Evolutionary conservation across 2,329 filamentous ascomycete genomes (phyloP).

Genomic region (Aspergillus pseudoglaucus): DNA sequence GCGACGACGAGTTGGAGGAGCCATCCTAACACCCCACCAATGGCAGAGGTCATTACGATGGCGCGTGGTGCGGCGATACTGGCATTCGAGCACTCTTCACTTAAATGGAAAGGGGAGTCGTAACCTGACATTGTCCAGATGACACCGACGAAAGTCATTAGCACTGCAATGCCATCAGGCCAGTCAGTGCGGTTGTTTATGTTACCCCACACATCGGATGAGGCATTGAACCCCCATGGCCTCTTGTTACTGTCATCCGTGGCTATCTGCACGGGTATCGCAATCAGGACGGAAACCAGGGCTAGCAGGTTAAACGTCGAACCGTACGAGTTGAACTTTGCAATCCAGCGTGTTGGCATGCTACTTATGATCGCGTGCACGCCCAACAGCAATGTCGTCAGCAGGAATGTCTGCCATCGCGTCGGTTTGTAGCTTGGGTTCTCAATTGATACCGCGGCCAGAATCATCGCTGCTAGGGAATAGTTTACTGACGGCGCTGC

Average conservation of each 20-base stretch:
- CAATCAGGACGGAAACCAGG: conserved; percentile 59
- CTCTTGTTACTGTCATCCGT: conserved; percentile 36
- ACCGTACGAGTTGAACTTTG: conserved; percentile 62
- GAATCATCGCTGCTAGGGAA: conserved; percentile 61
- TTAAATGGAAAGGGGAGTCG: conserved; percentile 65
- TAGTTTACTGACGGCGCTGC: conserved; percentile 63
- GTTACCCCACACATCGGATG: conserved; percentile 56
- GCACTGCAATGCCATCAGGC: conserved; percentile 59
- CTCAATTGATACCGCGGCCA: conserved; percentile 62
- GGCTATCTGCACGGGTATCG: conserved; percentile 58
- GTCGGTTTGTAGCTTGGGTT: conserved; percentile 60
- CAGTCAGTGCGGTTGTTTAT: conserved; percentile 63
- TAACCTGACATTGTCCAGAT: conserved; percentile 66
- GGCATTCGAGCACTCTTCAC: conserved; percentile 69
- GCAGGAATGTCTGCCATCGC: conserved; percentile 61
- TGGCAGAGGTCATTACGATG: conserved; percentile 61
- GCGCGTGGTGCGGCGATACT: conserved; percentile 63
- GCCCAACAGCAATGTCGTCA: conserved; percentile 61
- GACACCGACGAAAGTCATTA: conserved; percentile 66
- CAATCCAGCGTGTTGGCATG: conserved; percentile 65
- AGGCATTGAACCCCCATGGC: conserved; percentile 48
- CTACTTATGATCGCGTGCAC: conserved; percentile 62
- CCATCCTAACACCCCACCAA: conserved; percentile 64
- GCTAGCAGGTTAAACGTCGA: conserved; percentile 66
- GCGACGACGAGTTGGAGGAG: conserved; percentile 67